These are phyloP conservation scores for Insectozyma bohioensis DNA, from an alignment of 1,139 yeast genomes.

Conservation along the genomic window DNA sequence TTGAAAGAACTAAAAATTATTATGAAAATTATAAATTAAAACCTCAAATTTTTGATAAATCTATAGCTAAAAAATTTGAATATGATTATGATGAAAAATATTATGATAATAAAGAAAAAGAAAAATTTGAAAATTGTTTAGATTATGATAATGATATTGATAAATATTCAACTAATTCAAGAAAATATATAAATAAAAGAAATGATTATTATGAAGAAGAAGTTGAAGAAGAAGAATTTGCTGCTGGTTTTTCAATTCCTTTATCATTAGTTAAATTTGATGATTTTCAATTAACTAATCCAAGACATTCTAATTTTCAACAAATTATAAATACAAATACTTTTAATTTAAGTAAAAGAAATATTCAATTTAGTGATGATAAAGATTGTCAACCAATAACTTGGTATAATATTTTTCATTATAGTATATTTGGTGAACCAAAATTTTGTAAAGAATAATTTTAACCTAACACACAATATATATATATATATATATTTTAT, in stretches of 20 bases:
- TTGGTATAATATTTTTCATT: conserved; percentile 50
- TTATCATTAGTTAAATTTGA: conserved; percentile 21
- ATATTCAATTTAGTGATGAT: conserved; percentile 15
- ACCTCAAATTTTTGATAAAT: conserved; percentile 15
- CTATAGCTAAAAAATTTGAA: conserved; percentile 9
- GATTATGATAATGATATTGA: not conserved
- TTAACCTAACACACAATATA: not conserved
- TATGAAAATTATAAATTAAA: conserved; percentile 12
- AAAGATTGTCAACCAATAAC: conserved; percentile 45
- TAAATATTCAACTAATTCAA: conserved; percentile 2
- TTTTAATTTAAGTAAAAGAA: conserved; percentile 4
- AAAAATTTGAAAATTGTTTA: conserved; percentile 3
- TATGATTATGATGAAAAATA: conserved; percentile 6
- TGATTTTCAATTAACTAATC: conserved; percentile 19
- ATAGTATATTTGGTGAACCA: conserved; percentile 48
- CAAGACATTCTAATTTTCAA: conserved; percentile 25
- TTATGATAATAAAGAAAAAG: conserved; percentile 4
- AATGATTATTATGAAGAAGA: conserved; percentile 8
- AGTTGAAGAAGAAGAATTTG: conserved; percentile 6
- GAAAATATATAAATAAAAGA: conserved; percentile 12
- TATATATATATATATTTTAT: conserved; percentile 1
- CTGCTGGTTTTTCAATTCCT: conserved; percentile 20
- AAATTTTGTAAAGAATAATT: conserved; percentile 31
- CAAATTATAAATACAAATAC: conserved; percentile 21
- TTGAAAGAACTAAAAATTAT: conserved; percentile 7